These are phyloP conservation scores for Rheum nobile DNA, from an alignment of 148 eudicot species.

Conservation along the genomic window DNA sequence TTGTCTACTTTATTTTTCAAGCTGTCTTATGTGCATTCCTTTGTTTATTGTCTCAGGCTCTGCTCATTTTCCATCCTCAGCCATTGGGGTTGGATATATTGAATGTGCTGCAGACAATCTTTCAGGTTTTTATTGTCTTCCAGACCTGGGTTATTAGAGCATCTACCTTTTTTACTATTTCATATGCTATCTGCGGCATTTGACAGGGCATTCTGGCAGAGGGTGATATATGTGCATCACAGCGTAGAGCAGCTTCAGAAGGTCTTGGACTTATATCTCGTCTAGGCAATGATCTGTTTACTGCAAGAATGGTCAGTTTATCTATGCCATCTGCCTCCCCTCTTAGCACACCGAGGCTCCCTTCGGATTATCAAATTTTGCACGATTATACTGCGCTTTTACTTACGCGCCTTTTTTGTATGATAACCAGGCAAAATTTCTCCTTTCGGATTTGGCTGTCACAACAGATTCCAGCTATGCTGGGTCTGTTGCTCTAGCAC, in stretches of 20 bases:
- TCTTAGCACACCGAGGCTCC: not conserved
- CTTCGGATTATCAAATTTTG: not conserved
- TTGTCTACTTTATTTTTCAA: not conserved
- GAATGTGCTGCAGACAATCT: constrained; percentile 60
- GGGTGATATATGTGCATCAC: constrained; percentile 81
- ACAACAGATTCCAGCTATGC: constrained; percentile 53
- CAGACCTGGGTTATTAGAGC: constrained; percentile 1
- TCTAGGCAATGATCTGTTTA: constrained; percentile 75
- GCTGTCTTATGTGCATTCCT: not conserved
- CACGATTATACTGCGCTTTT: constrained; percentile 2
- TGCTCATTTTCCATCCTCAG: constrained; percentile 72
- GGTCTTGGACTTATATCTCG: constrained; percentile 93
- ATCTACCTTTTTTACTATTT: not conserved
- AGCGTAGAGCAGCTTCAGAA: constrained; percentile 94
- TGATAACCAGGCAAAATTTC: constrained; percentile 54
- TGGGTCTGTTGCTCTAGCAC: constrained; percentile 80
- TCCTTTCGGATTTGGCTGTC: constrained; percentile 61
- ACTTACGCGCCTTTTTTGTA: not conserved
- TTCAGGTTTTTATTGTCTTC: constrained; percentile 50
- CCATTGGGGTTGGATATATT: constrained; percentile 66
- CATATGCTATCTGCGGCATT: not conserved
- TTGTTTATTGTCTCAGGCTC: constrained; percentile 40
- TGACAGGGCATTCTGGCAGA: constrained; percentile 77
- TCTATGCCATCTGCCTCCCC: constrained; percentile 4
- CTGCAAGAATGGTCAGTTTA: constrained; percentile 83